Percentiles rank a stretch among this genome's conserved stretches.
These are phyloP conservation scores for Ascochyta fabae DNA, from an alignment of 2,329 filamentous ascomycete species.

Conservation along the genomic window DNA sequence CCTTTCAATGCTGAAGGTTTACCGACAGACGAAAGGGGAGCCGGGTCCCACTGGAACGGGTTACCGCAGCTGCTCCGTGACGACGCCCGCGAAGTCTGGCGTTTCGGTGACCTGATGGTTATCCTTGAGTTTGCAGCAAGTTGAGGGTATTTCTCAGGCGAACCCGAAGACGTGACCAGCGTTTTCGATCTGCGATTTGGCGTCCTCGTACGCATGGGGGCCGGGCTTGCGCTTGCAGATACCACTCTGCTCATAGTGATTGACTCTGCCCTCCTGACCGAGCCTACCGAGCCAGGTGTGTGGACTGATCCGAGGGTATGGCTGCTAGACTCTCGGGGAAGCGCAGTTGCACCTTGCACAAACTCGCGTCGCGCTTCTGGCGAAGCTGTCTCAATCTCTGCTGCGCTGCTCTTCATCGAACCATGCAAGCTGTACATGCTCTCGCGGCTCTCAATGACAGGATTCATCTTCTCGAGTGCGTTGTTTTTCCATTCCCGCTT, in stretches of 20 bases:
- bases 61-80: conserved; percentile 55
- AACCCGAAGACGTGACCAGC: conserved; percentile 50
- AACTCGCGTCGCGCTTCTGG: conserved; percentile 9
- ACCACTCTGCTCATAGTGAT: conserved; percentile 45
- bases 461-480: conserved; percentile 40
- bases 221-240: conserved; percentile 35
- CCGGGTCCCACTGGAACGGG: conserved; percentile 55
- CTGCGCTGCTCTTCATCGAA: conserved; percentile 26
- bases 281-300: conserved; percentile 16
- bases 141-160: conserved; percentile 43
- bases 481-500: conserved; percentile 47
- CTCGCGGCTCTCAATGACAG: conserved; percentile 27
- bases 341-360: background rate
- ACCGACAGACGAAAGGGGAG: conserved; percentile 37
- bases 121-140: conserved; percentile 40
- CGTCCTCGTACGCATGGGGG: conserved; percentile 39
- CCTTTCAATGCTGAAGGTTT: conserved; percentile 55
- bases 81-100: conserved; percentile 50
- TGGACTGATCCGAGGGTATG: conserved; percentile 23
- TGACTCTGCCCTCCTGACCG: conserved; percentile 44
- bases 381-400: conserved; percentile 15
- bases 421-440: conserved; percentile 19
- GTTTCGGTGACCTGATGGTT: conserved; percentile 41
- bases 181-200: conserved; percentile 44
- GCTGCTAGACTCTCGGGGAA: conserved; percentile 21